Evolutionary conservation across 2,329 filamentous ascomycete genomes (phyloP).

Genomic region (Ophiostoma angusticollis): DNA sequence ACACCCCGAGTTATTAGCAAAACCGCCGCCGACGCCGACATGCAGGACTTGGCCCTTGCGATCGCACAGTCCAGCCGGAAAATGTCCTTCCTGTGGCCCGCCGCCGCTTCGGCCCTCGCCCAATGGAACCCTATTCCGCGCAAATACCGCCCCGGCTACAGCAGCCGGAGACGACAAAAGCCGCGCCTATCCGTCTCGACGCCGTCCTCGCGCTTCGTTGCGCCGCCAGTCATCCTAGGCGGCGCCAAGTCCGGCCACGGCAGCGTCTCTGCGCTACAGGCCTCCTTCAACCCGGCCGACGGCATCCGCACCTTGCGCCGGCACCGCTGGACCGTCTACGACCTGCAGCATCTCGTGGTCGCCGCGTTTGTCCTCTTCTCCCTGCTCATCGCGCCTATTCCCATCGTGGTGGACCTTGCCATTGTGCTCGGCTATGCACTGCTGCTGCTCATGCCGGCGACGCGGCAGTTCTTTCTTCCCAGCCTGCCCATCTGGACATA

Average conservation of each 20-base stretch:
- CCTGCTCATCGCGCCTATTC: conserved; percentile 68
- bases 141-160: conserved; percentile 18
- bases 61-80: conserved; percentile 19
- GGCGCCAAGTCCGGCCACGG: conserved; percentile 20
- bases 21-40: too few species aligned
- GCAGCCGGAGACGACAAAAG: conserved; percentile 8
- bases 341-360: conserved; percentile 72
- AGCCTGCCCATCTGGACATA: conserved; percentile 76
- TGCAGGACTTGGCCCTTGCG: conserved; percentile 17
- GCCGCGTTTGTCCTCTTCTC: conserved; percentile 68
- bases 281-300: conserved; percentile 68
- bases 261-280: conserved; percentile 64
- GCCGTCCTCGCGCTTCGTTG: conserved; percentile 13
- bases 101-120: conserved; percentile 17
- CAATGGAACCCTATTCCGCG: conserved; percentile 22
- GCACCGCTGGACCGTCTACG: conserved; percentile 70
- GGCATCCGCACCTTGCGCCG: conserved; percentile 62
- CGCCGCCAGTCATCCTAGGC: conserved; percentile 4
- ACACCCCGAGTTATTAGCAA: too few species aligned
- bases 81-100: conserved; percentile 18
- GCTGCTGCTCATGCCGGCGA: conserved; percentile 68
- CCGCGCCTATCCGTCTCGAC: conserved; percentile 9
- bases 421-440: conserved; percentile 54
- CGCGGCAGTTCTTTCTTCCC: conserved; percentile 82
- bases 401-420: conserved; percentile 64